Percentiles rank a stretch among this genome's conserved stretches.
phyloP scores from a whole-genome alignment of 108 stramenopile genomes.

The Conticribra guillardii region DNA sequence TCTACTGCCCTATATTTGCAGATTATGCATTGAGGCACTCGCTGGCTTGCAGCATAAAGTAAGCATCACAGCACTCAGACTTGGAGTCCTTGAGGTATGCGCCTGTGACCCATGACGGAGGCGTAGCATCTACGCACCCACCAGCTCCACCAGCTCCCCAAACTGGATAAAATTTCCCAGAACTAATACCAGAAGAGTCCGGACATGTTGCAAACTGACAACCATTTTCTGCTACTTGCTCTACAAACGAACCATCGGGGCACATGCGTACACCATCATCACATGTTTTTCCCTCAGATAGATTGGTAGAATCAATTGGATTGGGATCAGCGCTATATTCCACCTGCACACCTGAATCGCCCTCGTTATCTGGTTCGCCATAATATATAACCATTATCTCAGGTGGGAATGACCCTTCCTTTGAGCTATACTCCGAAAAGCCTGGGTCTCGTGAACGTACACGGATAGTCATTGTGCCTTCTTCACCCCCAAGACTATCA shows the following conservation, averaged over 20 bases:
- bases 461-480: slow-evolving; percentile 24
- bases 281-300: slow-evolving; percentile 5
- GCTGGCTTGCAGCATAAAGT: slow-evolving; percentile 29
- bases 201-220: slow-evolving; percentile 26
- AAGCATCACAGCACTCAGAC: slow-evolving; percentile 38
- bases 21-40: slow-evolving; percentile 35
- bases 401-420: slow-evolving; percentile 33
- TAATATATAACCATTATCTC: slow-evolving; percentile 28
- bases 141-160: slow-evolving; percentile 30
- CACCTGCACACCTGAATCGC: too few relatives aligned
- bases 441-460: slow-evolving; percentile 15
- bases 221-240: slow-evolving; percentile 4
- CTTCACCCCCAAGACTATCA: slow-evolving; percentile 16
- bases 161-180: slow-evolving; percentile 32
- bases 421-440: slow-evolving; percentile 36
- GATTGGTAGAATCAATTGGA: not conserved
- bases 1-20: not conserved
- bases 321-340: not conserved
- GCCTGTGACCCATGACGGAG: slow-evolving; percentile 46
- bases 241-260: slow-evolving; percentile 29
- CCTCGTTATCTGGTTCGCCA: too few relatives aligned
- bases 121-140: slow-evolving; percentile 18
- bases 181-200: not conserved
- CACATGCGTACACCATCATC: slow-evolving; percentile 9
- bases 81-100: slow-evolving; percentile 44